Base-by-base conservation (phyloP, 2,329 filamentous ascomycete species). In the Colletotrichum kahawae region DNA sequence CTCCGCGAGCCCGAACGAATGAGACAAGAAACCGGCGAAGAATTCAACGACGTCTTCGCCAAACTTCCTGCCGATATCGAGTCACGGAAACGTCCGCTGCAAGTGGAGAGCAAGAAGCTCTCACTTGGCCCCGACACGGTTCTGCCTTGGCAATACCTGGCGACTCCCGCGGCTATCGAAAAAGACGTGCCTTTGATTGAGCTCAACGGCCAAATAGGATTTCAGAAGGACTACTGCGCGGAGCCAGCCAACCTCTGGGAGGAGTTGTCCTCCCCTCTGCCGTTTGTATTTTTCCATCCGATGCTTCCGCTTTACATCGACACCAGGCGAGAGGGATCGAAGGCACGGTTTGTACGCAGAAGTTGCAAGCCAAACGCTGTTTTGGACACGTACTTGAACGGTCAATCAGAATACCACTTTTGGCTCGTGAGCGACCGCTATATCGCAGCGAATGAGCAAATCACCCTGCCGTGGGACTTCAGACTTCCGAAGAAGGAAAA, bases 341-440 rank as follows among this genome's bases (percentile, higher is more conserved):
- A 92, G 43, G 92, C 97, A 72, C 94, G 97, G 59, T 98, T 97
- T 82, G 92, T 97, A n/a, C 92, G 97, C 71, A 92, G 96, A 78
- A 98, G 97, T 80, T 99, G 97, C 86, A 92, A 91, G 76, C 95
- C 97, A 2, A 99, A 98, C 81, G 92, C 97, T n/a, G 90, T 91
- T 36, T 88, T 98, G 79, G 96, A 97, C 82, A 97, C 96, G 0
- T 94, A 95, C 78, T 91, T 98, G 63, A 95, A 95, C 2, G 93
- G 92, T 62, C 90, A 90, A 5, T 93, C 92, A 1, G 93, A 96
- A 78, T 98, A 96, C 81, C 95, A 97, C 81, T 98, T 98, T 83
- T 98, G 96, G 91, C 93, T 98, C 77, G 92, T 98, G 74, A 95
- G 95, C 79, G 95, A 95, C 79, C 91, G 94, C 68, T 89, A 93